Percentiles rank a stretch among this genome's conserved stretches.
These are phyloP conservation scores for Nakaseomyces sp. DNA, from an alignment of 1,139 yeast species.

Conservation along the genomic window DNA sequence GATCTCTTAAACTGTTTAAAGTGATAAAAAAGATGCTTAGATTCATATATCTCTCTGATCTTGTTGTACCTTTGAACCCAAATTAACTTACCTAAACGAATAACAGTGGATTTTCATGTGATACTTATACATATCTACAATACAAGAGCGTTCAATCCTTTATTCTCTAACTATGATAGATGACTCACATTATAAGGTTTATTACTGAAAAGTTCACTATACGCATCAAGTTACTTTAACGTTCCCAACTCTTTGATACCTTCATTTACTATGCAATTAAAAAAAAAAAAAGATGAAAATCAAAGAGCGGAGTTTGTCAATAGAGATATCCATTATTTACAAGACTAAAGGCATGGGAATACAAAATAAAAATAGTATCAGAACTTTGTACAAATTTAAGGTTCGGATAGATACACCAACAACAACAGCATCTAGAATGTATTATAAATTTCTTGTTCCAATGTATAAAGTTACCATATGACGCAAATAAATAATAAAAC, in stretches of 20 bases:
- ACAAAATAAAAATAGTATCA: constrained; percentile 15
- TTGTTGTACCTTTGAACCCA: too few relatives aligned
- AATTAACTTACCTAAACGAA: too few relatives aligned
- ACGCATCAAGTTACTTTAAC: not conserved
- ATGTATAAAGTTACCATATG: too few relatives aligned
- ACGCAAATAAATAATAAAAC: too few relatives aligned
- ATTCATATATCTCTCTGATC: too few relatives aligned
- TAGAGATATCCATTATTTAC: constrained; percentile 24
- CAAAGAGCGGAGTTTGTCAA: constrained; percentile 29
- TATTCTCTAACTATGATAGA: too few relatives aligned
- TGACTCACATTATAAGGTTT: not conserved
- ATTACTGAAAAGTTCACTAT: not conserved
- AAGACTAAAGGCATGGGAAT: constrained; percentile 31
- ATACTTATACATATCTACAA: not conserved
- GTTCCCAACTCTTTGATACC: constrained; percentile 11
- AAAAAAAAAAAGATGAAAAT: not conserved
- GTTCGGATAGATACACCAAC: too few relatives aligned
- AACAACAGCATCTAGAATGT: not conserved
- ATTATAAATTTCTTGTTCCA: too few relatives aligned
- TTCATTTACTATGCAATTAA: constrained; percentile 2
- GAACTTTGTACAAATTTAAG: too few relatives aligned
- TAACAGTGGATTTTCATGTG: not conserved
- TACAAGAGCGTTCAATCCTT: too few relatives aligned
- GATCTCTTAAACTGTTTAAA: too few relatives aligned
- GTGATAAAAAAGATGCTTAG: too few relatives aligned